Evolutionary conservation across 192 early-diverging fungal genomes (phyloP), one percentile per base, ranked within the genome.

Genomic region (Phlyctochytrium planicorne): DNA sequence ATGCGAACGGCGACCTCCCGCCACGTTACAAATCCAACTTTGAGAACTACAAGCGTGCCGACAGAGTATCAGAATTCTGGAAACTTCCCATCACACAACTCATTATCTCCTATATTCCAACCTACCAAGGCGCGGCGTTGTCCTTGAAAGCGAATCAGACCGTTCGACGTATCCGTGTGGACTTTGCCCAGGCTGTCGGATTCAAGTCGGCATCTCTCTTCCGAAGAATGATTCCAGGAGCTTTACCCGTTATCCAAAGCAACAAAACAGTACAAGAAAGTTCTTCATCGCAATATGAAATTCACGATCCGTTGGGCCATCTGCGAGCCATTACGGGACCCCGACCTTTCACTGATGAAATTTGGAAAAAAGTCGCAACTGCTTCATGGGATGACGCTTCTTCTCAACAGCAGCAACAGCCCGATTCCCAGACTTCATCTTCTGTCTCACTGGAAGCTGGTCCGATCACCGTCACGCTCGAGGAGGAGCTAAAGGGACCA

Each of bases 1-100:
- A 35, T 61, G 34, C 59, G 20, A 73, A 73, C 52, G 71, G 71
- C 16, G 71, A 73, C 32, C 60, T 73, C 16, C 71, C 71, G 2
- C 59, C 64, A 24, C 64, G 71, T 24, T 73, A 73, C 50, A 73
- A 73, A 35, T 66, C 71, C 0, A 62, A 59, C 6, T 73, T 73
- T 52, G n/a, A n/a, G n/a, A 20, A 25, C 25, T 14, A 14, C 52
- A 73, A 73, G 60, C 64, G 71, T 10, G 60, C 36, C 30, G 71
- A 73, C 34, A 59, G 56, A 2, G 63, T 73, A 20, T 62, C 71
- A 20, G 71, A 73, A 4, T 62, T 73, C 34, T 73, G 64, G 64
- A 62, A 63, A 29, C 14, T 53, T 3, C 24, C 12, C 31, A 10
- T 73, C 0, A 31, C 24, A 25, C 20, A 36, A 34, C 23, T 73